Evolutionary conservation across 2,329 filamentous ascomycete species (phyloP), one percentile per base, ranked within the genome.

Genomic region (Colletotrichum horii): DNA sequence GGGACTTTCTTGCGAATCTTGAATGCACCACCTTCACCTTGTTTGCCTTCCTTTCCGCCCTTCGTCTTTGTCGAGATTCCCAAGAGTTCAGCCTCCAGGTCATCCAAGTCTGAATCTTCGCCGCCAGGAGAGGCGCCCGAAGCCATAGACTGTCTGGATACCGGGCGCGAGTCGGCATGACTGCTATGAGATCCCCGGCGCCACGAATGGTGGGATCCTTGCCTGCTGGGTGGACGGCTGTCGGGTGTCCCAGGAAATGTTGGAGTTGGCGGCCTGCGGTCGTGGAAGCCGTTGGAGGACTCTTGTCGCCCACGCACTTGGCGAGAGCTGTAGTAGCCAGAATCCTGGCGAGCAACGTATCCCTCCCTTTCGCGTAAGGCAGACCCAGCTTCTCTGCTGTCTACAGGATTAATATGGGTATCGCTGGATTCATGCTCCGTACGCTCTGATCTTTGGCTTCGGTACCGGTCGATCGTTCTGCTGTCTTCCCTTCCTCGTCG

Each of bases 81-180:
- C 2, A 86, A 77, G 3, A 86, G 81, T 69, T 85, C 84, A 3
- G 84, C 84, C 75, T 86, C 84, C 12, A 86, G 76, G 8, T 83
- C 85, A 71, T 84, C 83, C 56, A 86, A 77, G 9, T 84, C 84
- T 12, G 84, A 85, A 3, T 80, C 71, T 30, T 77, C 71, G 16
- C 66, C 66, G n/a, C 60, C 66, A 32, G 34, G 38, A 15, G 76
- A 77, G 19, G 30, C 69, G 15, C 34, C 67, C 9, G 76, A 75
- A 6, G 66, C 65, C 19, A 34, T 66, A 48, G 76, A 77, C 8
- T 73, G 68, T 24, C 73, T 65, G 19, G 76, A 77, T 15, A n/a
- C 68, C 38, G 75, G 73, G 26, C 75, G 77, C 38, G 75, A 77
- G 19, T 66, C 70, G 34, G 55, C 43, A 8, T 69, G 74, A 24